phyloP scores from a whole-genome alignment of 129 eudicot species.

The Cynara cardunculus region DNA sequence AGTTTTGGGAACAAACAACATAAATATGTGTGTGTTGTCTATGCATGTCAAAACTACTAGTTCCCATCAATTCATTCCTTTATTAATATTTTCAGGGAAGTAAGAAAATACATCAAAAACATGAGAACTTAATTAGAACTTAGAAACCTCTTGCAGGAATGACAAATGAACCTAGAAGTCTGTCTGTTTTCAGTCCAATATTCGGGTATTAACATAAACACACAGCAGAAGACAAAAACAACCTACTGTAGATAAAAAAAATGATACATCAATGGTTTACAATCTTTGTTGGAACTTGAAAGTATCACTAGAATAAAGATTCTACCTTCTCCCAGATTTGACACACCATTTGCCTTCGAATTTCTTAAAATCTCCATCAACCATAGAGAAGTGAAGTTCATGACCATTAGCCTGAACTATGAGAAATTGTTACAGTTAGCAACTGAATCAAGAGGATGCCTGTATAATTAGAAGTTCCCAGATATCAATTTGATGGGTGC shows the following conservation, averaged over 20 bases:
- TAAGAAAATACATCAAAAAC: background rate
- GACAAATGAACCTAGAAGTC: background rate
- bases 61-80: background rate
- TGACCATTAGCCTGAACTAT: slow-evolving; percentile 69
- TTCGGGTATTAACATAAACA: background rate
- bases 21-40: background rate
- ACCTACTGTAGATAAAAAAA: background rate
- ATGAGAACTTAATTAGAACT: background rate
- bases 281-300: background rate
- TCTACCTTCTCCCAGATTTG: slow-evolving; percentile 64
- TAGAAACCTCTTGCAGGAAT: background rate
- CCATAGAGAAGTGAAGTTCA: slow-evolving; percentile 93
- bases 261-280: background rate
- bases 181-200: slow-evolving; percentile 12
- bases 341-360: slow-evolving; percentile 97
- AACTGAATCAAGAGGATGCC: slow-evolving; percentile 15
- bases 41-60: background rate
- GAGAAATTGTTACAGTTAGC: slow-evolving; percentile 20
- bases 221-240: background rate
- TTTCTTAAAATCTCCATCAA: slow-evolving; percentile 98
- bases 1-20: background rate
- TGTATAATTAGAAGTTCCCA: slow-evolving; percentile 2
- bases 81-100: slow-evolving; percentile 5
- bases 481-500: background rate
- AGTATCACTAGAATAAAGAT: background rate